phyloP scores from a whole-genome alignment of 768 basidiomycete species.

The Tulasnella sp. region DNA sequence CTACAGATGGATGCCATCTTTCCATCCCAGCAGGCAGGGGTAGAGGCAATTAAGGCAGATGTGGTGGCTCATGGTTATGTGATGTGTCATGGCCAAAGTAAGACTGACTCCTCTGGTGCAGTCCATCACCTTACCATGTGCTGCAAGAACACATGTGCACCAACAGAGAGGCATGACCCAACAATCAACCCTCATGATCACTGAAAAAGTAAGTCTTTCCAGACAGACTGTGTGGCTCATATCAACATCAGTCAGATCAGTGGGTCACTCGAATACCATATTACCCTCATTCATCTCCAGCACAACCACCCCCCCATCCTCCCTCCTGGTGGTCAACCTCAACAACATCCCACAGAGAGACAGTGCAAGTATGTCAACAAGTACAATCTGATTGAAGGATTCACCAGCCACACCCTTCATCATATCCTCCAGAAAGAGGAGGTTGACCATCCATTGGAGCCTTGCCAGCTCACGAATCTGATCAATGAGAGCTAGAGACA shows the following conservation, averaged over 20 bases:
- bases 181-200: not conserved
- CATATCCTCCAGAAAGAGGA: constrained; percentile 16
- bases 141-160: not conserved
- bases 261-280: not conserved
- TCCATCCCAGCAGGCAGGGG: not conserved
- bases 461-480: constrained; percentile 28
- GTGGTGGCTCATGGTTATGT: not conserved
- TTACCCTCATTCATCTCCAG: not conserved
- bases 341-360: constrained; percentile 20
- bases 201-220: not conserved
- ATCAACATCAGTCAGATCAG: not conserved
- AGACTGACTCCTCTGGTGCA: not conserved
- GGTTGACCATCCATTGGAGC: constrained; percentile 23
- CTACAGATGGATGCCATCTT: not conserved
- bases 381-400: constrained; percentile 11
- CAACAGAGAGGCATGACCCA: not conserved
- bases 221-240: not conserved
- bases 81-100: not conserved
- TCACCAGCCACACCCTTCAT: not conserved
- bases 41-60: not conserved
- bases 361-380: constrained; percentile 18
- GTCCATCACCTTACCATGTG: not conserved
- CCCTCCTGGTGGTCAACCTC: constrained; percentile 19
- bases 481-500: constrained; percentile 20
- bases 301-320: constrained; percentile 27